Evolutionary conservation across 352 stramenopile genomes (phyloP), one percentile per base, ranked within the genome.

Genomic region (Pythium utonaiense): DNA sequence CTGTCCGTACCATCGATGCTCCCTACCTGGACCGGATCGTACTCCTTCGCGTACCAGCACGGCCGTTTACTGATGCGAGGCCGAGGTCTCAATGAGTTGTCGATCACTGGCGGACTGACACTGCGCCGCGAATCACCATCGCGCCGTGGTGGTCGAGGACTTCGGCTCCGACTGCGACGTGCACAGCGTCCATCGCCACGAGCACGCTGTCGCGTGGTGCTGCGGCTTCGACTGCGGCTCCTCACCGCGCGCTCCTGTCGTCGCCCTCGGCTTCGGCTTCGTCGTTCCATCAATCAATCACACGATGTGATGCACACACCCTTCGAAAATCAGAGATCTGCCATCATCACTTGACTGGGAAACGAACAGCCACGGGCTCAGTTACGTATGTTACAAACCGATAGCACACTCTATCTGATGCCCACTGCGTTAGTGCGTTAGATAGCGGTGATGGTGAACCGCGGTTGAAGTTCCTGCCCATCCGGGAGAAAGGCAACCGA

Each of bases 1-100:
- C 71, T 77, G 62, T 83, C 79, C 0, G 79, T 84, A 21, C 84
- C 80, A 47, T 92, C 84, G 53, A 92, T 92, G 58, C 73, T 89
- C 30, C 84, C 82, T 16, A 78, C 73, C 53, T 78, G 72, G n/a
- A 82, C 53, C 6, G 80, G 82, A 22, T 90, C 69, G 62, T 94
- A 94, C 24, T 85, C 66, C 19, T 69, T 57, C 3, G 82, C 84
- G 55, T 88, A 91, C 84, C 84, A 94, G 62, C 58, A 59, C 21
- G 51, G 55, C 21, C 34, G 54, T 5, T 42, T 42, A 24, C 19
- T 21, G 10, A 48, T 33, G 4, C 47, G 57, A 36, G 47, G 25
- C 1, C 40, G 40, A 3, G 40, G 5, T 47, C n/a, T 25, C 25
- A 19, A 47, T 25, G 40, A 25, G 5, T 2, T 19, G 25, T 9